phyloP scores from a whole-genome alignment of 345 rosid genomes.

The Boechera stricta region DNA sequence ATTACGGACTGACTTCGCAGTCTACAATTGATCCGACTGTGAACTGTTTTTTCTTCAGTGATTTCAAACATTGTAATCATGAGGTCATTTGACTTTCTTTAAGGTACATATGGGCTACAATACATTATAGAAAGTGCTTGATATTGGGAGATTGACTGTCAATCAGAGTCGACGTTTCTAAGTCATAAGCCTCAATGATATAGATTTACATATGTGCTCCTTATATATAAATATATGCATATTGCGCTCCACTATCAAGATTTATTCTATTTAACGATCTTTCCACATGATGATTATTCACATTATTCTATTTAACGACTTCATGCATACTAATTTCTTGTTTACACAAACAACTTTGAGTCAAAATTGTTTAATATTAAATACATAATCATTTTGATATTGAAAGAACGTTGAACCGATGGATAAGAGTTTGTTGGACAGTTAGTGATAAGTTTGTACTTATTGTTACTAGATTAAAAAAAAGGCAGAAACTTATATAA shows the following conservation, averaged over 20 bases:
- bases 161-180: slow-evolving; percentile 33
- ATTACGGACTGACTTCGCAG: not conserved
- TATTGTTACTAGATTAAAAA: not conserved
- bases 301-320: not conserved
- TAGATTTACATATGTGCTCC: slow-evolving; percentile 10
- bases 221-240: not conserved
- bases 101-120: not conserved
- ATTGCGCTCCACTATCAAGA: slow-evolving; percentile 34
- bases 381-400: not conserved
- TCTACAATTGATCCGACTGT: not conserved
- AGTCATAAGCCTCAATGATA: slow-evolving; percentile 36
- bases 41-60: not conserved
- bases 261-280: not conserved
- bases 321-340: not conserved
- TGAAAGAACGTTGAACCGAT: not conserved
- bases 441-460: not conserved
- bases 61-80: slow-evolving; percentile 35
- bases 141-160: slow-evolving; percentile 36
- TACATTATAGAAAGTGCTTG: slow-evolving; percentile 25
- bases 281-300: slow-evolving; percentile 22
- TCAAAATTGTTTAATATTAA: not conserved
- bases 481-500: not conserved
- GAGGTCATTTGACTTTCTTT: slow-evolving; percentile 17
- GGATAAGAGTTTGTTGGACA: not conserved
- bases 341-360: not conserved